Evolutionary conservation across 805 yeast genomes (phyloP).

Genomic region (Teunomyces kruisii): DNA sequence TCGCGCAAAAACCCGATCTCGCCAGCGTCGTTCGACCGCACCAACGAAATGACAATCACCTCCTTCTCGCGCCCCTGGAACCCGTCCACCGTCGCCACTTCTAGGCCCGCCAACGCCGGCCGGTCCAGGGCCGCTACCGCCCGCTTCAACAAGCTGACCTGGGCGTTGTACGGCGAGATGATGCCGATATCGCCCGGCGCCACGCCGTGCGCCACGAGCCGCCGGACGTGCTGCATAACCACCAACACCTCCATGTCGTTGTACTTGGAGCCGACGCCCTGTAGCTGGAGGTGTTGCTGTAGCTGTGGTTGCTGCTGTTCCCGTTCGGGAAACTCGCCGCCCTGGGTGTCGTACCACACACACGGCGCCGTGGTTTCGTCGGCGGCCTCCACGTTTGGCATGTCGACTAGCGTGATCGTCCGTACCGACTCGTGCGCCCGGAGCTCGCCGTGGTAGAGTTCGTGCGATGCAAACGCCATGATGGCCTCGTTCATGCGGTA

Average conservation of each 20-base stretch:
- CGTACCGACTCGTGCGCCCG: constrained; percentile 62
- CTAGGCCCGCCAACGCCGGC: constrained; percentile 44
- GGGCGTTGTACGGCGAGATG: constrained; percentile 90
- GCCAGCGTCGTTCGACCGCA: constrained; percentile 68
- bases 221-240: constrained; percentile 55
- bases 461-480: constrained; percentile 73
- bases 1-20: constrained; percentile 85
- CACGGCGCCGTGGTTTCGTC: constrained; percentile 58
- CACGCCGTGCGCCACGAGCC: constrained; percentile 55
- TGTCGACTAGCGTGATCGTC: constrained; percentile 51
- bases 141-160: constrained; percentile 61
- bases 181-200: constrained; percentile 65
- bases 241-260: constrained; percentile 76
- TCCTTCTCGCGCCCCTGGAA: constrained; percentile 97
- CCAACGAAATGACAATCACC: constrained; percentile 74
- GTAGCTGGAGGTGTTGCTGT: too few relatives aligned
- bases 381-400: constrained; percentile 41
- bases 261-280: too few relatives aligned
- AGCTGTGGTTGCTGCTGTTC: too few relatives aligned
- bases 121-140: constrained; percentile 16
- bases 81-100: constrained; percentile 90
- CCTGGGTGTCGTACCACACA: constrained; percentile 92
- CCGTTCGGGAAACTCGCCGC: constrained; percentile 75
- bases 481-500: constrained; percentile 83
- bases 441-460: constrained; percentile 62